Evolutionary conservation across 192 early-diverging fungal genomes (phyloP).

Genomic region (Umbelopsis vinacea): DNA sequence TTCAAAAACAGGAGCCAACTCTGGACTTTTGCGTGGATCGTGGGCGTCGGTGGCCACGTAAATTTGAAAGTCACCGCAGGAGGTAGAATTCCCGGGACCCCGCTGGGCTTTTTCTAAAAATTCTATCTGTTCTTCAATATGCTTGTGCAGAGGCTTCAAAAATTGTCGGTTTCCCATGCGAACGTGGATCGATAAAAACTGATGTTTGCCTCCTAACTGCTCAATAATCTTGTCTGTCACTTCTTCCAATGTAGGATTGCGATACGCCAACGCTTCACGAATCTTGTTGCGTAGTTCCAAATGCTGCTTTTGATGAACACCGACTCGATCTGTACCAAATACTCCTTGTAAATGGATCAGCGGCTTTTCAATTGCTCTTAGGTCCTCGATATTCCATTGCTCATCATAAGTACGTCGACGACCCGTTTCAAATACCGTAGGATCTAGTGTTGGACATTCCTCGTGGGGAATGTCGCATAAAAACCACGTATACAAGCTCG

Average conservation of each 20-base stretch:
- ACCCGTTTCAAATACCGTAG: not conserved
- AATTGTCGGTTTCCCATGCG: slow-evolving; percentile 32
- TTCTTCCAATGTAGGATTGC: slow-evolving; percentile 45
- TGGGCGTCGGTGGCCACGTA: slow-evolving; percentile 58
- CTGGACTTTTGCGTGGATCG: slow-evolving; percentile 43
- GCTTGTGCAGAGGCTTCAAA: not conserved
- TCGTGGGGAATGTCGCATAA: slow-evolving; percentile 51
- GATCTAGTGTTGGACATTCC: slow-evolving; percentile 6
- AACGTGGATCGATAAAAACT: slow-evolving; percentile 50
- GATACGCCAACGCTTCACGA: slow-evolving; percentile 42
- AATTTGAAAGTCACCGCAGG: slow-evolving; percentile 8
- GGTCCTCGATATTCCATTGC: slow-evolving; percentile 32
- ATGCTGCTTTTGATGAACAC: slow-evolving; percentile 40
- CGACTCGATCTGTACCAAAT: slow-evolving; percentile 48
- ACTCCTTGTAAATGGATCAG: slow-evolving; percentile 55
- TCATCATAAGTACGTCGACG: slow-evolving; percentile 34
- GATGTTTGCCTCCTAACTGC: slow-evolving; percentile 47
- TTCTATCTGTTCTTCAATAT: not conserved
- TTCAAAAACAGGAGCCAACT: slow-evolving; percentile 36
- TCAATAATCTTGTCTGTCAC: slow-evolving; percentile 48
- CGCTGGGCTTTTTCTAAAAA: not conserved
- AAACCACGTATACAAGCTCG: slow-evolving; percentile 50
- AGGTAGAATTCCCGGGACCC: not conserved
- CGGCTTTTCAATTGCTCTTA: slow-evolving; percentile 32
- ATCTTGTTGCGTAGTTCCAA: slow-evolving; percentile 40